Base-by-base conservation (phyloP, 2,329 filamentous ascomycete species). In the Diaporthe vexans region DNA sequence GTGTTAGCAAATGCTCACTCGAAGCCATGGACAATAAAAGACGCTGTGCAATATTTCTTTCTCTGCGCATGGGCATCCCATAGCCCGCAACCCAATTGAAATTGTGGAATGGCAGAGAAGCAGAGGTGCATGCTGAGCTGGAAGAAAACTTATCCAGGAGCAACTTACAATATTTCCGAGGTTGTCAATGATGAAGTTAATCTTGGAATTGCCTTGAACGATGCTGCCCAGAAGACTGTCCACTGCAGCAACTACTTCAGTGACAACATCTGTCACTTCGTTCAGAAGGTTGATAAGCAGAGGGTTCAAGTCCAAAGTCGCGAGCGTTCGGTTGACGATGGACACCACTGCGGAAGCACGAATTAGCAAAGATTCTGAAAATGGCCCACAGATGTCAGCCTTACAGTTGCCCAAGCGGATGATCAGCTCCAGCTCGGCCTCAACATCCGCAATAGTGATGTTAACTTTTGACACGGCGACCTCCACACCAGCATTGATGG, bases 271-370 rank as follows among this genome's bases (percentile, higher is more conserved):
- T 0, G 86, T 88, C 3, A 88, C 88, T 68, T 88, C 86, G 80
- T 89, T 87, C 72, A 91, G 82, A 17, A 89, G 79, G 74, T 86
- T 87, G 77, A 91, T 87, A 43, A 91, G 84, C n/a, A 91, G 83
- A 4, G 90, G 90, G 79, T 92, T 91, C 24, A 92, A 83, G 77
- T 92, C 90, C 37, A 92, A 82, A 4, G 88, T 88, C 37, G 87
- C 82, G 71, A 92, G 88, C 1, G 90, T 90, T 35, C 90, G 86
- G 80, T 91, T 90, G 70, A 92, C 90, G 67, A 92, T 91, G 72
- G 88, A 85, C 40, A 91, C 90, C 24, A 92, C 83, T 75, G 43
- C 10, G 46, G 21, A 19, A 29, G n/a, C 35, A 35, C 29, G 15
- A 3, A 43, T 70, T 19, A 59, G 63, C 21, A 7, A 11, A 33